phyloP scores from a whole-genome alignment of 2,329 filamentous ascomycete genomes.

The Acrocalymma vagum region DNA sequence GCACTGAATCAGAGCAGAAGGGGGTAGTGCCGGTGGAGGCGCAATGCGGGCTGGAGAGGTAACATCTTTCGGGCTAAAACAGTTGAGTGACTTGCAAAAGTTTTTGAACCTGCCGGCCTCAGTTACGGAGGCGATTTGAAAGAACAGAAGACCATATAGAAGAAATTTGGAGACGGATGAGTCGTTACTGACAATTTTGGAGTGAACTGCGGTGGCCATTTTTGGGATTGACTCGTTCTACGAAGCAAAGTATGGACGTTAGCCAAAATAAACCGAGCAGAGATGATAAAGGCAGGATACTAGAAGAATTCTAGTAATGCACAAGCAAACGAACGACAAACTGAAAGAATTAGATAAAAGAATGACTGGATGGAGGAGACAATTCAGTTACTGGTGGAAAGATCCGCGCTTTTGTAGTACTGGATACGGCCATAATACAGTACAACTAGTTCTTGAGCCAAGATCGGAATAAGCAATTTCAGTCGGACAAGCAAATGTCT shows the following conservation, averaged over 20 bases:
- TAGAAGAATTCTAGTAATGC: no score
- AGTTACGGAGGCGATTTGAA: constrained; percentile 1
- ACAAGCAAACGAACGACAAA: no score
- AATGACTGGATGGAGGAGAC: background rate
- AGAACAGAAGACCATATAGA: constrained; percentile 8
- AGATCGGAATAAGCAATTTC: no score
- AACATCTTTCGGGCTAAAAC: constrained; percentile 1
- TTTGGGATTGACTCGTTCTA: background rate
- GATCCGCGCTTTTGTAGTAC: no score
- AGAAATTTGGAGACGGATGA: constrained; percentile 1
- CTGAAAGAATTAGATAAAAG: background rate
- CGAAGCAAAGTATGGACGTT: no score
- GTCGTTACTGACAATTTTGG: constrained; percentile 1
- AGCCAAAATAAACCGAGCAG: no score
- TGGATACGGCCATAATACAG: no score
- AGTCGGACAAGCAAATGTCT: no score
- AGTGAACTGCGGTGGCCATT: constrained; percentile 4
- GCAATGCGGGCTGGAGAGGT: background rate
- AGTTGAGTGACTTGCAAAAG: constrained; percentile 5
- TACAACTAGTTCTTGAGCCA: no score
- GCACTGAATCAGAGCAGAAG: constrained; percentile 1
- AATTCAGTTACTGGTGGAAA: no score
- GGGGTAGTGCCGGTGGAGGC: no score
- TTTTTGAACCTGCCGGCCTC: constrained; percentile 5
- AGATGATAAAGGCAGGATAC: no score